Conservation (phyloP, 2,329 filamentous ascomycete species). For the Sarocladium strictum region DNA sequence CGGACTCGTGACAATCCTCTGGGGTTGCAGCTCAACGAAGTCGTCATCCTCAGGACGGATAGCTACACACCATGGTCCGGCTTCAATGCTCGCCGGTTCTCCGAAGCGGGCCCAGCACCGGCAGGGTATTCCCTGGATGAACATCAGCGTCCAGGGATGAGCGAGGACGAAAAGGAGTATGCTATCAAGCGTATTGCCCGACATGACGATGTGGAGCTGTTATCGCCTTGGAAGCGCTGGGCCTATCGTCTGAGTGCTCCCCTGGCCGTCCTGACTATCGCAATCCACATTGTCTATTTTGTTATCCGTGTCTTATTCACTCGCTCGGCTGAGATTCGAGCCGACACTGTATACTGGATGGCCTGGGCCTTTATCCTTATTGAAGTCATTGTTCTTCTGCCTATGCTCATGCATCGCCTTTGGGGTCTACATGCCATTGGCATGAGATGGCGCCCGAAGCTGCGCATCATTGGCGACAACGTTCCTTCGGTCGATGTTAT, state of each 20-base stretch:
- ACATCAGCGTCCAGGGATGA: constrained; percentile 11
- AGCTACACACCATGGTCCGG: neutral
- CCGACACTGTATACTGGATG: constrained; percentile 34
- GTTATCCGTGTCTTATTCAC: constrained; percentile 45
- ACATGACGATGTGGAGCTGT: constrained; percentile 19
- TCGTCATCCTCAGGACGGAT: neutral
- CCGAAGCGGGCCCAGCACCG: neutral
- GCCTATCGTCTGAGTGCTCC: constrained; percentile 21
- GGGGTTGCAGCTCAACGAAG: neutral
- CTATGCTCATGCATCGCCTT: constrained; percentile 49
- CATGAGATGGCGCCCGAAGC: constrained; percentile 45
- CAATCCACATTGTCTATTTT: constrained; percentile 40
- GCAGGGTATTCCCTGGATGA: neutral
- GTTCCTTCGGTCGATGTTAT: constrained; percentile 51
- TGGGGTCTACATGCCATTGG: constrained; percentile 54
- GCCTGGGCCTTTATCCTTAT: constrained; percentile 54
- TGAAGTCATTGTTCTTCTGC: constrained; percentile 47
- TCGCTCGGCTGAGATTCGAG: constrained; percentile 39
- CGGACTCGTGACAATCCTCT: neutral
- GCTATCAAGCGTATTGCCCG: constrained; percentile 22
- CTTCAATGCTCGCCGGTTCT: constrained; percentile 11
- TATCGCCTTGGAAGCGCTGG: constrained; percentile 21
- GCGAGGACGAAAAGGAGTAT: constrained; percentile 17
- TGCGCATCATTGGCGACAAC: constrained; percentile 42
- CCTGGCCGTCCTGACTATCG: constrained; percentile 20